Percentiles rank a stretch among this genome's conserved stretches.
Evolutionary conservation across 441 rosid species (phyloP).

Genomic region (Aquilaria agallochum): DNA sequence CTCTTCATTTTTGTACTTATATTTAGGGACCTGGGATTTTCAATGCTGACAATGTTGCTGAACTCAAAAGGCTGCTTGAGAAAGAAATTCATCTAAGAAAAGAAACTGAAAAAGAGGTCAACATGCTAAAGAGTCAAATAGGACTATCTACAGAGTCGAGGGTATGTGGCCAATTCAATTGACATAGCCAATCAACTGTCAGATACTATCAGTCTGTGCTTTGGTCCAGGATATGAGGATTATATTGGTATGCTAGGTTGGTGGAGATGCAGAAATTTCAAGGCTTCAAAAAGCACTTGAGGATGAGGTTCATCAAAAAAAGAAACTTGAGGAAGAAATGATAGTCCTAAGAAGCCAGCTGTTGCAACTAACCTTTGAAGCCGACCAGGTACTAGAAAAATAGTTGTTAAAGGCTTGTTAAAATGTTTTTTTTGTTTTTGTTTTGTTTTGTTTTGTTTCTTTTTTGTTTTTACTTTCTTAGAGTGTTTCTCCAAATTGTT

Average conservation of each 20-base stretch:
- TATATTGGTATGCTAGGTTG: constrained; percentile 48
- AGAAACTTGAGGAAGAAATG: constrained; percentile 86
- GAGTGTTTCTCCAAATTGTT: not conserved
- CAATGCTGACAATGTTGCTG: constrained; percentile 47
- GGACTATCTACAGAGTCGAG: constrained; percentile 48
- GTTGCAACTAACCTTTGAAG: constrained; percentile 81
- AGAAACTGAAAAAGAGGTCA: constrained; percentile 81
- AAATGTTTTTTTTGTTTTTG: not conserved
- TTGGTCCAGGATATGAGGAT: constrained; percentile 14
- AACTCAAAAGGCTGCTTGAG: constrained; percentile 62
- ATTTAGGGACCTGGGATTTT: constrained; percentile 44
- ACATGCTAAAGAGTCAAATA: constrained; percentile 58
- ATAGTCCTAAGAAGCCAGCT: constrained; percentile 71
- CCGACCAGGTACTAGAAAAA: constrained; percentile 72
- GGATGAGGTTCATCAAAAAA: constrained; percentile 76
- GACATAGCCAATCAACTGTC: not conserved
- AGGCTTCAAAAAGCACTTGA: constrained; percentile 74
- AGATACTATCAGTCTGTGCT: not conserved
- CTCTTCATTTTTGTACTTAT: not conserved
- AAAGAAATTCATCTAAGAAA: constrained; percentile 68
- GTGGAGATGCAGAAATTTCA: constrained; percentile 67
- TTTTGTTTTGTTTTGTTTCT: constrained; percentile 2
- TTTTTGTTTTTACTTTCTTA: not conserved
- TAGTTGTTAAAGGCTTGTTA: constrained; percentile 5
- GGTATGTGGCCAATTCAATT: constrained; percentile 36